A percentile compares a stretch with the other conserved stretches of the same genome.
Evolutionary conservation across 768 basidiomycete species (phyloP).

Genomic region (Suillus brevipes): DNA sequence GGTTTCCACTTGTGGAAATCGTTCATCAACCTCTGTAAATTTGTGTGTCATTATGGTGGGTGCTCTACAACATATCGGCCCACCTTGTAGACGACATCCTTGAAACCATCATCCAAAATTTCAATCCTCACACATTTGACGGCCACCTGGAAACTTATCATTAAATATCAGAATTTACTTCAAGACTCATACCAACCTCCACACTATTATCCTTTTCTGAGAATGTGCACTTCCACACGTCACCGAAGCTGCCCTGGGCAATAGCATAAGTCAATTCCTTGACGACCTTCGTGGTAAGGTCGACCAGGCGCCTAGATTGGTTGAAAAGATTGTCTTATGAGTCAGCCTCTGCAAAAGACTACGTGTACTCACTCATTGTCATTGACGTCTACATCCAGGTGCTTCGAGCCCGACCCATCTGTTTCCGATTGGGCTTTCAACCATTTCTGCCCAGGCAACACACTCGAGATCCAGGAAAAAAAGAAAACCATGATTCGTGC

Average conservation of each 20-base stretch:
- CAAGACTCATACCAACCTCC: slow-evolving; percentile 17
- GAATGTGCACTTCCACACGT: slow-evolving; percentile 27
- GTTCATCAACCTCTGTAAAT: not conserved
- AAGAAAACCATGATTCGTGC: not conserved
- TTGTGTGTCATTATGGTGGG: not conserved
- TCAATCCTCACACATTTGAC: slow-evolving; percentile 29
- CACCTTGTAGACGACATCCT: slow-evolving; percentile 18
- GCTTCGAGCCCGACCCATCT: not conserved
- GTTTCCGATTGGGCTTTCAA: not conserved
- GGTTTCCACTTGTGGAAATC: slow-evolving; percentile 1
- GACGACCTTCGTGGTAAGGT: slow-evolving; percentile 17
- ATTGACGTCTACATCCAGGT: not conserved
- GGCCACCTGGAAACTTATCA: slow-evolving; percentile 19
- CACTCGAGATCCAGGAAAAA: not conserved
- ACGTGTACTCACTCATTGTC: not conserved
- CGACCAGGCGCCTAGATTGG: slow-evolving; percentile 5
- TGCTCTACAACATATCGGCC: not conserved
- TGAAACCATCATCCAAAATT: slow-evolving; percentile 7
- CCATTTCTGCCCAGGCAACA: not conserved
- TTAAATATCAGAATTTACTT: not conserved
- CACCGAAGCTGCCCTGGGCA: slow-evolving; percentile 23
- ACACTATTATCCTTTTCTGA: slow-evolving; percentile 16
- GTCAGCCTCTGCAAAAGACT: not conserved
- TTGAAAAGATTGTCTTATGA: not conserved
- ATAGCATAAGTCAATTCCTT: slow-evolving; percentile 22